These are phyloP conservation scores for Leishmania major DNA, from an alignment of 208 protist species.

Conservation along the genomic window DNA sequence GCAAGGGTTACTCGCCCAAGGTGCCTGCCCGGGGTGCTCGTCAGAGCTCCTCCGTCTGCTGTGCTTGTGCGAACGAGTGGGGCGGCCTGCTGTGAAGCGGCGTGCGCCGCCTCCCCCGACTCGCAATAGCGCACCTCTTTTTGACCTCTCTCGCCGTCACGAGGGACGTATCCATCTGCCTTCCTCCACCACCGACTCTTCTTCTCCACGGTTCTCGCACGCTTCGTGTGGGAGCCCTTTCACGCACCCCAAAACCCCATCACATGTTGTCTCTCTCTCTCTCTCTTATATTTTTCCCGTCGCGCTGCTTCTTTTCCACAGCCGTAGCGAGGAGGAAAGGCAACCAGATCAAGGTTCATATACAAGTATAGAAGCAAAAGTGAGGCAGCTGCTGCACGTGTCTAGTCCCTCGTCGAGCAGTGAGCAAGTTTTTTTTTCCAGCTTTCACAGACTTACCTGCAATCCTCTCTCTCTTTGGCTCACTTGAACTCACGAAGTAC, in stretches of 20 bases:
- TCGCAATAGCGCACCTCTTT: not conserved
- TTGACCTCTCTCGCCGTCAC: not conserved
- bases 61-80: not conserved
- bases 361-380: not conserved
- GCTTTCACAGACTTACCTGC: not conserved
- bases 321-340: not conserved
- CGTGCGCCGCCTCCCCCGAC: not conserved
- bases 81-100: not conserved
- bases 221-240: not conserved
- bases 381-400: not conserved
- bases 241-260: not conserved
- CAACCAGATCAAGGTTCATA: not conserved
- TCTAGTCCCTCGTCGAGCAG: not conserved
- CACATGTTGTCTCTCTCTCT: not conserved
- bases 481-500: not conserved
- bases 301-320: not conserved
- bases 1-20: not conserved
- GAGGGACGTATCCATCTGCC: not conserved
- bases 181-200: not conserved
- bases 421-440: not conserved
- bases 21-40: not conserved
- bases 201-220: not conserved
- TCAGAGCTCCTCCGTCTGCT: not conserved
- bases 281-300: not conserved
- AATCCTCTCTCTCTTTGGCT: not conserved